These are phyloP conservation scores for Volvox reticuliferus DNA, from an alignment of 139 green algal species.

Conservation along the genomic window DNA sequence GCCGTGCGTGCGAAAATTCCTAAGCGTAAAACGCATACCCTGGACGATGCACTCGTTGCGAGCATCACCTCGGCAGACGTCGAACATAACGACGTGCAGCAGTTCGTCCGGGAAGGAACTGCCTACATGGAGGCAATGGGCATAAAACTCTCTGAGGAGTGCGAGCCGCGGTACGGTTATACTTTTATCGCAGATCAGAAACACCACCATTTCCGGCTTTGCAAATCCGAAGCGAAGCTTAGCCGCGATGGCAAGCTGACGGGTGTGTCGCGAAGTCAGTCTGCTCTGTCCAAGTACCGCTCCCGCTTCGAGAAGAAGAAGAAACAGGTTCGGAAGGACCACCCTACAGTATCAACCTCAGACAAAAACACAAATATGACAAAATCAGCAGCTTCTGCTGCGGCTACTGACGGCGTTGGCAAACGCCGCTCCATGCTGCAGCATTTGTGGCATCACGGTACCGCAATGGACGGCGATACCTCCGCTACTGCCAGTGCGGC, in stretches of 20 bases:
- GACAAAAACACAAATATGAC: not conserved
- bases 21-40: conserved; percentile 10
- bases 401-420: not conserved
- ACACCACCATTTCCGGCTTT: conserved; percentile 31
- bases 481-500: no score
- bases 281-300: conserved; percentile 14
- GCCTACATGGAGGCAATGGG: conserved; percentile 8
- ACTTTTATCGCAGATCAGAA: conserved; percentile 44
- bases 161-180: conserved; percentile 27
- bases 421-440: not conserved
- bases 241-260: not conserved
- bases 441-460: not conserved
- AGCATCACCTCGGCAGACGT: conserved; percentile 19
- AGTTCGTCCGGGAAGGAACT: conserved; percentile 18
- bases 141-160: conserved; percentile 31
- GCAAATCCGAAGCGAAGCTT: conserved; percentile 16
- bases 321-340: not conserved
- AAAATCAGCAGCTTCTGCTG: not conserved
- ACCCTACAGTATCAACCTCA: no score
- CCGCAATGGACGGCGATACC: no score
- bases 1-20: not conserved
- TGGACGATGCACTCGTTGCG: not conserved
- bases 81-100: conserved; percentile 6
- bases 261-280: not conserved
- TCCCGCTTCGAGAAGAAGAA: conserved; percentile 1